Conservation (phyloP, 1,139 yeast genomes). For the Zygoascus sp. region DNA sequence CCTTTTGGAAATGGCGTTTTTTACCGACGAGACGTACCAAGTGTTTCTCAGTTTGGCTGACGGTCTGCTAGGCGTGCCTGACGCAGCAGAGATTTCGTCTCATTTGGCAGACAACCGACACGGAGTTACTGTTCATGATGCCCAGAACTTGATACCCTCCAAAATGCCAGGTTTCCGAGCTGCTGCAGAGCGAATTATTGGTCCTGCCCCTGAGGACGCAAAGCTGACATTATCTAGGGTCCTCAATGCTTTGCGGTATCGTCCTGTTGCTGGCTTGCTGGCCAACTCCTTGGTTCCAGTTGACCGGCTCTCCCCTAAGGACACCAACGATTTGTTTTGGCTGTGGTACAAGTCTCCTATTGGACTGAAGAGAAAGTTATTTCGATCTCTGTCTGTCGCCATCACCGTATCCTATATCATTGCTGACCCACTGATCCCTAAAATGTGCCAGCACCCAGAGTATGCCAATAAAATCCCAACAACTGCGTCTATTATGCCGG, state of each 20-base stretch:
- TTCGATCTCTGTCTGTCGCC: conserved; percentile 20
- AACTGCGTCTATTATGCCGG: conserved; percentile 9
- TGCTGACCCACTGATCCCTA: conserved; percentile 18
- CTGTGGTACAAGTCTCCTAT: conserved; percentile 24
- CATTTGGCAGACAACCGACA: conserved; percentile 12
- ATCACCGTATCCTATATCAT: conserved; percentile 18
- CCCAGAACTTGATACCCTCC: conserved; percentile 23
- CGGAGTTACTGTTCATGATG: conserved; percentile 17
- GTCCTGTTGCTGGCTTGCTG: conserved; percentile 25
- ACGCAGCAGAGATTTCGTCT: conserved; percentile 16
- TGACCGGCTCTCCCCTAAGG: conserved; percentile 10
- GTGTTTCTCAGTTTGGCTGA: conserved; percentile 20
- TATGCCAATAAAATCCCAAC: conserved; percentile 17
- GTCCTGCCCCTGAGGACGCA: conserved; percentile 14
- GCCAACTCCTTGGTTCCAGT: conserved; percentile 17
- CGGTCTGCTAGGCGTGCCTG: conserved; percentile 23
- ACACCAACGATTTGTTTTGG: conserved; percentile 19
- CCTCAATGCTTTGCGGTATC: conserved; percentile 23
- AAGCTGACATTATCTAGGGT: conserved; percentile 19
- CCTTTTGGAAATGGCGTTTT: not conserved
- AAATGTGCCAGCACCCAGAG: conserved; percentile 26
- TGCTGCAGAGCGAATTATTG: conserved; percentile 12
- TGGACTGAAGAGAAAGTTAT: conserved; percentile 21
- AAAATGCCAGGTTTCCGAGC: conserved; percentile 27
- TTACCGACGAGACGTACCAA: conserved; percentile 2